Percentiles rank a stretch among this genome's conserved stretches.
These are phyloP conservation scores for Euphorbia peplus DNA, from an alignment of 345 rosid species.

Conservation along the genomic window DNA sequence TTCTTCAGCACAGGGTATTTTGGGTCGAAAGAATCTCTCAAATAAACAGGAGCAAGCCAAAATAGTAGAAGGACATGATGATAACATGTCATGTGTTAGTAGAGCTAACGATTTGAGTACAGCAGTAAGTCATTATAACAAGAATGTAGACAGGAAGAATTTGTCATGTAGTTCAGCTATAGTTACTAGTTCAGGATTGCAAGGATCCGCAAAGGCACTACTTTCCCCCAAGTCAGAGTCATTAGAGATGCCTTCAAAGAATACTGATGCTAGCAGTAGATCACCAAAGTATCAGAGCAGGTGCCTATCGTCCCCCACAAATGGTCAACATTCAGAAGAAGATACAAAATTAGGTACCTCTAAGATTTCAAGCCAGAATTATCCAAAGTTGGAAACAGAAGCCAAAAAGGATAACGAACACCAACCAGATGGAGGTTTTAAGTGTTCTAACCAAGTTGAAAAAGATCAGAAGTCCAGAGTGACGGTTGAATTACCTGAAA, in stretches of 20 bases:
- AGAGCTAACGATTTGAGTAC: conserved; percentile 30
- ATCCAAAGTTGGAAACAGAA: conserved; percentile 37
- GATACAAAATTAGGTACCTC: conserved; percentile 6
- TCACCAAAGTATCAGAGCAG: conserved; percentile 26
- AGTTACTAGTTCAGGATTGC: conserved; percentile 40
- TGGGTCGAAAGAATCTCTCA: conserved; percentile 34
- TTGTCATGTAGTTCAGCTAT: conserved; percentile 36
- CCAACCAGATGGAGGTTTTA: conserved; percentile 28
- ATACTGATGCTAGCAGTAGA: conserved; percentile 23
- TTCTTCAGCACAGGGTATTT: conserved; percentile 27
- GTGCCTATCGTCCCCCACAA: conserved; percentile 2
- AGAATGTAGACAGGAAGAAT: conserved; percentile 41
- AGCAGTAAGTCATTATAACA: conserved; percentile 26
- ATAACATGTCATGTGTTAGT: conserved; percentile 47
- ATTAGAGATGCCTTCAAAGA: conserved; percentile 30
- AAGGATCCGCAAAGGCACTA: conserved; percentile 35
- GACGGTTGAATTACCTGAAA: conserved; percentile 31
- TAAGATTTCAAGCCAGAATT: conserved; percentile 22
- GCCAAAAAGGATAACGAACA: conserved; percentile 28
- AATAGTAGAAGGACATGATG: conserved; percentile 55
- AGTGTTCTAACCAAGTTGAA: conserved; percentile 31
- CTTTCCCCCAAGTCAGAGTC: conserved; percentile 35
- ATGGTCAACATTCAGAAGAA: conserved; percentile 12
- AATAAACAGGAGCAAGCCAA: conserved; percentile 34
- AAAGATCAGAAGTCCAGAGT: conserved; percentile 37